Conservation (phyloP, 345 rosid species). For the Combretum micranthum region DNA sequence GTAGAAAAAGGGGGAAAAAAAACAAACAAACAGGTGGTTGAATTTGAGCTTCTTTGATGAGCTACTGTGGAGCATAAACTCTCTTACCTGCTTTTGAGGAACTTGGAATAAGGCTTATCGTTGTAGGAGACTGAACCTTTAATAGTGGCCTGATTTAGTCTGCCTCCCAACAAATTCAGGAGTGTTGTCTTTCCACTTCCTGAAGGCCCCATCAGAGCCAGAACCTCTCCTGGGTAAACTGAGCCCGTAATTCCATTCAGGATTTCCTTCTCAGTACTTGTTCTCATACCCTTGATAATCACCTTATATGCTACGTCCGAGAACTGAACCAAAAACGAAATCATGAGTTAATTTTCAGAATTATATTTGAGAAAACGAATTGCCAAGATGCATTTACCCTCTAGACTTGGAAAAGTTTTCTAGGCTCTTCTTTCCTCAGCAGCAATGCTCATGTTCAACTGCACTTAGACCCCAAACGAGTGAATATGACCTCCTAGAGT, state of each 20-base stretch:
- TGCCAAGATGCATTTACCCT: too few relatives aligned
- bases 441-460: too few relatives aligned
- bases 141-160: constrained; percentile 29
- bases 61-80: too few relatives aligned
- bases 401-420: too few relatives aligned
- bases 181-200: constrained; percentile 97
- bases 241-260: constrained; percentile 74
- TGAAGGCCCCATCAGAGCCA: constrained; percentile 99
- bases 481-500: too few relatives aligned
- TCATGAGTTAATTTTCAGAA: too few relatives aligned
- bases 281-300: constrained; percentile 51
- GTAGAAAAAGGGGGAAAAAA: too few relatives aligned
- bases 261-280: constrained; percentile 54
- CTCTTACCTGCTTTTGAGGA: constrained; percentile 86
- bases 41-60: background rate
- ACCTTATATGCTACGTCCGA: constrained; percentile 72
- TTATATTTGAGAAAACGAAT: too few relatives aligned
- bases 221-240: constrained; percentile 81
- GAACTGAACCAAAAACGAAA: constrained; percentile 41
- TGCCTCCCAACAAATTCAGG: constrained; percentile 74
- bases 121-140: constrained; percentile 77
- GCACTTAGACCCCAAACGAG: too few relatives aligned
- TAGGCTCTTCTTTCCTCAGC: too few relatives aligned
- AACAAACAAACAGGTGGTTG: too few relatives aligned
- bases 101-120: constrained; percentile 70